Conservation (phyloP, 768 basidiomycete genomes). For the Xerocomellus dryophilus region DNA sequence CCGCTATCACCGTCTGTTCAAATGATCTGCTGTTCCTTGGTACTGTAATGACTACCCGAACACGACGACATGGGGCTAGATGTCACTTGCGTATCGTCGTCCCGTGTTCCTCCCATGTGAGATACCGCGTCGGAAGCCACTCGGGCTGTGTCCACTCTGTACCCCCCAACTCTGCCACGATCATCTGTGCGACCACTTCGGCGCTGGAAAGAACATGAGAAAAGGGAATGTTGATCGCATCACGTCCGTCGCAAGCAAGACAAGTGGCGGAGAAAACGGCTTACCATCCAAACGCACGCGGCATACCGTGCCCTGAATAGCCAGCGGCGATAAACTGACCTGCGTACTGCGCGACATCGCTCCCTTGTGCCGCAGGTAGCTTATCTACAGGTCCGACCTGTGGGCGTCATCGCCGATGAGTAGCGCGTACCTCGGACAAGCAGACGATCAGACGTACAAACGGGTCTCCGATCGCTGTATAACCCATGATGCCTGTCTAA, state of each 20-base stretch:
- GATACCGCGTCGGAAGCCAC: conserved; percentile 61
- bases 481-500: conserved; percentile 85
- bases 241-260: background rate
- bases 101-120: conserved; percentile 34
- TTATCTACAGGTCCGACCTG: conserved; percentile 63
- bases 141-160: conserved; percentile 48
- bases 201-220: conserved; percentile 40
- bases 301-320: conserved; percentile 79
- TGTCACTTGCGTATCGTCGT: background rate
- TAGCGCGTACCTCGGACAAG: background rate
- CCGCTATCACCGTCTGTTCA: background rate
- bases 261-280: background rate
- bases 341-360: conserved; percentile 29
- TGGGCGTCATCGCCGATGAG: background rate
- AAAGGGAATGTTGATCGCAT: background rate
- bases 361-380: conserved; percentile 10
- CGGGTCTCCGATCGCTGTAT: conserved; percentile 57
- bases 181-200: conserved; percentile 59
- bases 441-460: conserved; percentile 45
- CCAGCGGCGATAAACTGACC: conserved; percentile 75
- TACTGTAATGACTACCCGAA: background rate
- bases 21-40: background rate
- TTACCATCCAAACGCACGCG: conserved; percentile 66
- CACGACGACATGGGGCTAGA: background rate
- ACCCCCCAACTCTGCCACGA: conserved; percentile 45